Conservation (phyloP, 768 basidiomycete genomes). For the Clathrus columnatus region DNA sequence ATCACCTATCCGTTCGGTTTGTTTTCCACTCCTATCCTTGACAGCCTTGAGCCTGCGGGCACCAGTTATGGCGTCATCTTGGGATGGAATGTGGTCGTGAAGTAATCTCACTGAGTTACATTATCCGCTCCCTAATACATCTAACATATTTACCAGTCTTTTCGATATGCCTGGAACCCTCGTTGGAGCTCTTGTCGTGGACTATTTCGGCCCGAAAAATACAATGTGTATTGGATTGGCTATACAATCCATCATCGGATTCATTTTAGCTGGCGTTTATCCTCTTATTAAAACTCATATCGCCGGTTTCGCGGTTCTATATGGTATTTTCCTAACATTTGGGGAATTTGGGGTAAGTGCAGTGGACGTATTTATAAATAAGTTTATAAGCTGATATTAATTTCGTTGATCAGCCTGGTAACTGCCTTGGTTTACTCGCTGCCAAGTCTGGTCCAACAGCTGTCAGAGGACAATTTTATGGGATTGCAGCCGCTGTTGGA, state of each 20-base stretch:
- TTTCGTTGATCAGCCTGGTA: constrained; percentile 52
- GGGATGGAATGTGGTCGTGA: constrained; percentile 81
- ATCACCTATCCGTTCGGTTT: constrained; percentile 72
- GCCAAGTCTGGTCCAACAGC: constrained; percentile 82
- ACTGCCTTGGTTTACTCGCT: constrained; percentile 78
- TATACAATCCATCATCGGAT: constrained; percentile 65
- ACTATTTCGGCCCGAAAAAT: constrained; percentile 65
- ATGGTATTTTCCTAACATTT: constrained; percentile 84
- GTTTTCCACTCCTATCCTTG: constrained; percentile 68
- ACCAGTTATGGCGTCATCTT: constrained; percentile 52
- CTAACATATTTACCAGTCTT: constrained; percentile 27
- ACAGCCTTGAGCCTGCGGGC: constrained; percentile 53
- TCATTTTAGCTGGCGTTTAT: constrained; percentile 86
- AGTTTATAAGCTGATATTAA: not conserved
- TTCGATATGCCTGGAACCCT: constrained; percentile 69
- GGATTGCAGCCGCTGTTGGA: constrained; percentile 75
- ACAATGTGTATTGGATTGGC: constrained; percentile 67
- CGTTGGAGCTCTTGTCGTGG: constrained; percentile 66
- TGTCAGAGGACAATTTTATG: constrained; percentile 79
- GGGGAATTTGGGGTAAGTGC: constrained; percentile 63
- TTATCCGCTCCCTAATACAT: constrained; percentile 13
- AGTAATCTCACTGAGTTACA: constrained; percentile 31
- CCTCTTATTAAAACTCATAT: constrained; percentile 48
- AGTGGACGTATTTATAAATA: not conserved
- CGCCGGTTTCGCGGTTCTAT: constrained; percentile 78